Evolutionary conservation across 148 eudicot genomes (phyloP).

Genomic region (Cornus suecica): DNA sequence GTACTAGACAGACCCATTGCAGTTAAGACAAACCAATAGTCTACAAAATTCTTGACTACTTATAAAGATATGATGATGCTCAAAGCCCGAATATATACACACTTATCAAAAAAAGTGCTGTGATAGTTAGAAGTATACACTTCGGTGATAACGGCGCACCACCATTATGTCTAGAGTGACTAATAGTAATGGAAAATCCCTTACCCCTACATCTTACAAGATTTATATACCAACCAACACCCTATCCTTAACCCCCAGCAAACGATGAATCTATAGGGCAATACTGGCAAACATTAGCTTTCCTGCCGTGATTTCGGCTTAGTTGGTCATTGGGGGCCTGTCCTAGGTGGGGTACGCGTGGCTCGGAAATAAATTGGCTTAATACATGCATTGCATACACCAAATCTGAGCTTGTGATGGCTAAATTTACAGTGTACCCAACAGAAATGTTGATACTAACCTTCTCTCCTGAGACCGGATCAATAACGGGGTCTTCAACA

Average conservation of each 20-base stretch:
- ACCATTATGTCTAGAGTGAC: background rate
- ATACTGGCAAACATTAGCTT: no score
- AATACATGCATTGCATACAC: no score
- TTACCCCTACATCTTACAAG: background rate
- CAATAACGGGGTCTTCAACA: conserved; percentile 70
- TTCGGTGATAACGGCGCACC: background rate
- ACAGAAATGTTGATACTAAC: conserved; percentile 24
- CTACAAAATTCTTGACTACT: conserved; percentile 1
- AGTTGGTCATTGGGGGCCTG: no score
- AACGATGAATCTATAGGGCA: no score
- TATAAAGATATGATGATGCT: background rate
- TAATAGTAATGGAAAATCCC: background rate
- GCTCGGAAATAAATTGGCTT: no score
- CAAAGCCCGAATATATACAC: background rate
- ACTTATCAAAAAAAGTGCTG: background rate
- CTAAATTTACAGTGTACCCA: no score
- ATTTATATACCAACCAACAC: no score
- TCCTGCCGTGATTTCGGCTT: no score
- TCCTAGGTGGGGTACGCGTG: no score
- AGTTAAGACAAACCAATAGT: background rate
- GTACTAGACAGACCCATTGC: background rate
- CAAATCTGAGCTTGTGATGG: no score
- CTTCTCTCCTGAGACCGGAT: conserved; percentile 94
- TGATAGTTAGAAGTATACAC: background rate
- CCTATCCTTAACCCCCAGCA: no score